Conservation (phyloP, 2,329 filamentous ascomycete species). For the Alternaria gansuensis region DNA sequence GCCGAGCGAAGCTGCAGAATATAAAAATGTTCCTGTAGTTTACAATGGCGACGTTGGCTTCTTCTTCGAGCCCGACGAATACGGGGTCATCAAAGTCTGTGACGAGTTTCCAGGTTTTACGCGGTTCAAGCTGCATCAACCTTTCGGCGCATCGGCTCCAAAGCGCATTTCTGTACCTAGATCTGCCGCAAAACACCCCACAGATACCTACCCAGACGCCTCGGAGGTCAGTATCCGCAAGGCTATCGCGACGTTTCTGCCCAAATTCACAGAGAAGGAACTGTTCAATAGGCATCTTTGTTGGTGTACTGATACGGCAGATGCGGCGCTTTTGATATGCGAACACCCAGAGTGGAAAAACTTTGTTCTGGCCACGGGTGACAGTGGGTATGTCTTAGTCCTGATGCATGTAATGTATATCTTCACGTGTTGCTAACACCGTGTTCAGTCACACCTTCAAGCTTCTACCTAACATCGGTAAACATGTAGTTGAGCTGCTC, state of each 20-base stretch:
- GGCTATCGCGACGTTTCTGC: slow-evolving; percentile 56
- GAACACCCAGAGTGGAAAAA: slow-evolving; percentile 61
- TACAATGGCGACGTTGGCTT: slow-evolving; percentile 60
- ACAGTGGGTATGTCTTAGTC: slow-evolving; percentile 55
- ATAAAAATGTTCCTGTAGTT: slow-evolving; percentile 64
- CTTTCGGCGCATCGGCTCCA: slow-evolving; percentile 59
- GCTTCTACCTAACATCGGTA: slow-evolving; percentile 58
- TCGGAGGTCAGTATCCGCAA: slow-evolving; percentile 54
- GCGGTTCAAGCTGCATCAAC: slow-evolving; percentile 45
- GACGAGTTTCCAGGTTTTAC: slow-evolving; percentile 66
- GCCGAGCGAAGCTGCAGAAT: slow-evolving; percentile 58
- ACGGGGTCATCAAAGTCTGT: slow-evolving; percentile 61
- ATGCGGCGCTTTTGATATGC: slow-evolving; percentile 69
- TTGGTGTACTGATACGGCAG: slow-evolving; percentile 70
- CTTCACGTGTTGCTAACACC: neutral
- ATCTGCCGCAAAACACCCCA: slow-evolving; percentile 57
- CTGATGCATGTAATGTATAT: slow-evolving; percentile 4
- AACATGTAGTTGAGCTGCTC: slow-evolving; percentile 58
- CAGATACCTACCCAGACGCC: slow-evolving; percentile 55
- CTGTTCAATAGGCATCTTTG: slow-evolving; percentile 59
- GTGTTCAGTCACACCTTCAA: slow-evolving; percentile 57
- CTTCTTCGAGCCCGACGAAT: slow-evolving; percentile 61
- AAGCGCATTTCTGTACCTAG: slow-evolving; percentile 64
- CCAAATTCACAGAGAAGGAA: slow-evolving; percentile 50
- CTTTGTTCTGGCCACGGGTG: slow-evolving; percentile 58